Percentiles rank a stretch among this genome's conserved stretches.
Conservation (phyloP, 805 yeast species). For the Zygotorulaspora chibaensis region DNA sequence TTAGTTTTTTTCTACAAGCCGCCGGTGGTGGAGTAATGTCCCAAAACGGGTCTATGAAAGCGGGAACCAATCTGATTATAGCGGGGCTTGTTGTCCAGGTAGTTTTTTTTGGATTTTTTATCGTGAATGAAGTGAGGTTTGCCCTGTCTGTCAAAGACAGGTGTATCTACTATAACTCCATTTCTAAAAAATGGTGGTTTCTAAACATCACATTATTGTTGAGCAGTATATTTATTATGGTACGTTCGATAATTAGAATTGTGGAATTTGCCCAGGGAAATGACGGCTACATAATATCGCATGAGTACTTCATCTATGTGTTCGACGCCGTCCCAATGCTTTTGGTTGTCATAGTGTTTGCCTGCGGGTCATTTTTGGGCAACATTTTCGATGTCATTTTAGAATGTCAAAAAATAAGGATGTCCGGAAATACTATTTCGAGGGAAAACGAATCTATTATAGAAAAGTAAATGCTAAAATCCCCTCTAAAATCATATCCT, state of each 20-base stretch:
- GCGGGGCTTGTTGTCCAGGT: constrained; percentile 35
- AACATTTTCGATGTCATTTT: constrained; percentile 2
- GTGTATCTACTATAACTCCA: not conserved
- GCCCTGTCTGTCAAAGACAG: constrained; percentile 7
- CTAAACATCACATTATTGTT: constrained; percentile 14
- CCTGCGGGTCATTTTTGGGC: constrained; percentile 1
- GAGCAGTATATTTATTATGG: constrained; percentile 22
- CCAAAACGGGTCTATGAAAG: not conserved
- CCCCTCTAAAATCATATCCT: no score
- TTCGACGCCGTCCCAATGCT: constrained; percentile 34
- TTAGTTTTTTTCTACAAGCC: constrained; percentile 31
- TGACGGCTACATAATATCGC: constrained; percentile 26
- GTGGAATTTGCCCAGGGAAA: constrained; percentile 33
- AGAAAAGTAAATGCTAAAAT: no score
- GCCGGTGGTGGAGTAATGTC: constrained; percentile 35
- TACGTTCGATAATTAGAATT: constrained; percentile 35
- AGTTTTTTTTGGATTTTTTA: constrained; percentile 30
- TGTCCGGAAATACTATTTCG: no score
- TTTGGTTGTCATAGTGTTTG: constrained; percentile 2
- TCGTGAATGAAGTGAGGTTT: constrained; percentile 19
- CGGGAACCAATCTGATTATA: constrained; percentile 26
- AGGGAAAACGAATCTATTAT: no score
- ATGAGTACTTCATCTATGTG: constrained; percentile 29
- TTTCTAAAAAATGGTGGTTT: constrained; percentile 15
- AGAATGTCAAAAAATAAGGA: not conserved